A percentile compares a stretch with the other conserved stretches of the same genome.
These are phyloP conservation scores for Phaeomoniella chlamydospora DNA, from an alignment of 2,329 filamentous ascomycete genomes.

Conservation along the genomic window DNA sequence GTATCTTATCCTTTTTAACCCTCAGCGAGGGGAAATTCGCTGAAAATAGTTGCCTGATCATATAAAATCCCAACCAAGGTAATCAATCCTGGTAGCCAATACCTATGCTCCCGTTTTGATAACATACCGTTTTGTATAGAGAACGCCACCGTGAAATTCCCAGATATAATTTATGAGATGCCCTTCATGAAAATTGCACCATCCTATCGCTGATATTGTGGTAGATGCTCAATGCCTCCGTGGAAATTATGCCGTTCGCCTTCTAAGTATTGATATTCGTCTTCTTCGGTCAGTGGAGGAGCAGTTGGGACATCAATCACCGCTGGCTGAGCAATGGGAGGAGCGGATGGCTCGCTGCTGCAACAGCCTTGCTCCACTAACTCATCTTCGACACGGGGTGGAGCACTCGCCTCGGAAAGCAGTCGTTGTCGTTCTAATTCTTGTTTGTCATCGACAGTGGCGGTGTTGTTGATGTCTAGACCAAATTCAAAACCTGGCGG, in stretches of 20 bases:
- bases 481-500: conserved; percentile 9
- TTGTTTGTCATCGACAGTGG: conserved; percentile 56
- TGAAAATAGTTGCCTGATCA: no score
- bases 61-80: no score
- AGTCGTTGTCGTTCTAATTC: conserved; percentile 56
- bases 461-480: conserved; percentile 17
- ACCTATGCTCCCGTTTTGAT: no score
- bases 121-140: no score
- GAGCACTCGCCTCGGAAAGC: conserved; percentile 50
- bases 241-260: conserved; percentile 20
- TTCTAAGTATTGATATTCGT: conserved; percentile 27
- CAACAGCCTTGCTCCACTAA: conserved; percentile 8
- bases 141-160: no score
- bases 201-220: conserved; percentile 30
- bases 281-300: conserved; percentile 42
- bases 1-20: no score
- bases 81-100: no score
- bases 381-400: conserved; percentile 18
- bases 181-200: no score
- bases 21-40: no score
- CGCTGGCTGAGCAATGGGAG: conserved; percentile 5
- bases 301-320: conserved; percentile 31
- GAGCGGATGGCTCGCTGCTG: conserved; percentile 8
- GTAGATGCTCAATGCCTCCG: conserved; percentile 23
- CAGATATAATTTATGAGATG: no score